Conservation (phyloP, 1,284 basidiomycete species). For the Moesziomyces sp. region DNA sequence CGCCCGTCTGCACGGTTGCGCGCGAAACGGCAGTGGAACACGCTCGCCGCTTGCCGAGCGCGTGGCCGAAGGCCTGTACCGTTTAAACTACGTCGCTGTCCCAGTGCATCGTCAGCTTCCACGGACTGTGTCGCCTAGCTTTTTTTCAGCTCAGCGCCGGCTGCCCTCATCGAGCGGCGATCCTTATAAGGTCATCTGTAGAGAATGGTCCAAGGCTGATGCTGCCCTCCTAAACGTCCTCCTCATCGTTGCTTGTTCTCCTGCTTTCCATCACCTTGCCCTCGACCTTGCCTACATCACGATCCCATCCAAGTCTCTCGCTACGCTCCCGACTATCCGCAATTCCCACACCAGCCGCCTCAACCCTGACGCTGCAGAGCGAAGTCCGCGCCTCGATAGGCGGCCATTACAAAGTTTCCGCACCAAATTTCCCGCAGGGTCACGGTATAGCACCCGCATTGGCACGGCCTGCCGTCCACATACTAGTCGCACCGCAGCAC, state of each 20-base stretch:
- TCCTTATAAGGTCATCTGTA: background rate
- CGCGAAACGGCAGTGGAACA: background rate
- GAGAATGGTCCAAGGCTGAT: too few relatives aligned
- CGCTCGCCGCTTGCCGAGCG: conserved; percentile 12
- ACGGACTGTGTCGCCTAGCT: background rate
- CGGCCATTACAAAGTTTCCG: too few relatives aligned
- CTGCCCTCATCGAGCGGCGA: background rate
- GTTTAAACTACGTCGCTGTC: background rate
- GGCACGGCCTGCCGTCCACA: background rate
- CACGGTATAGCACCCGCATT: background rate
- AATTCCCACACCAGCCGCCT: background rate
- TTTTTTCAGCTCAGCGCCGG: background rate
- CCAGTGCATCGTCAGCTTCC: background rate
- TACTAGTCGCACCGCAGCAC: background rate
- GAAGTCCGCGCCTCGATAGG: too few relatives aligned
- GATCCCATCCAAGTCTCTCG: too few relatives aligned
- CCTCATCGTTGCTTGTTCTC: conserved; percentile 1
- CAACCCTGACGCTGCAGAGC: background rate
- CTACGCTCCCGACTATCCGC: background rate
- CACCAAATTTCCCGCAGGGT: too few relatives aligned
- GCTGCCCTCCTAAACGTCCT: background rate
- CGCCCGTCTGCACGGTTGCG: background rate
- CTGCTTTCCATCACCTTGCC: background rate
- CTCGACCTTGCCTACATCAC: background rate
- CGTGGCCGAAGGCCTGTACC: conserved; percentile 10